Percentiles rank a stretch among this genome's conserved stretches.
Conservation (phyloP, 768 basidiomycete genomes). For the Pisolithus orientalis region DNA sequence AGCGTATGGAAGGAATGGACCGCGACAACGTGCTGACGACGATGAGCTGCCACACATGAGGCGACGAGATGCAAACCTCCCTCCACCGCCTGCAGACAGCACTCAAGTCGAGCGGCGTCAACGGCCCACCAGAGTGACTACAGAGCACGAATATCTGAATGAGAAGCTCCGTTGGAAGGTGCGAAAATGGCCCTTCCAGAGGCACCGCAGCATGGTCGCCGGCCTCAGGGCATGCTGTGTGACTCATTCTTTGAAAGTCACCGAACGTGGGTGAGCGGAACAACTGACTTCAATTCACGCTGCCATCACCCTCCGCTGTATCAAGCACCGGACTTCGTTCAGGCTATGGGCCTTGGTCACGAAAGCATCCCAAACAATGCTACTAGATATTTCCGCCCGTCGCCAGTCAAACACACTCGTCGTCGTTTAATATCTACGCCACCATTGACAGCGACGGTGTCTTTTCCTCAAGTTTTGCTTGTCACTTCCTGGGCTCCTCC, state of each 20-base stretch:
- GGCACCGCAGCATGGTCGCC: background rate
- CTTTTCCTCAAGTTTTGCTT: no score
- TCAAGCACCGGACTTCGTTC: no score
- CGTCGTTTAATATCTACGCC: no score
- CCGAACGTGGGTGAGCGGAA: no score
- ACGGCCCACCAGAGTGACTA: slow-evolving; percentile 36
- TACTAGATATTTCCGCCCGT: no score
- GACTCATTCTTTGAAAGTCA: background rate
- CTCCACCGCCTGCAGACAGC: slow-evolving; percentile 58
- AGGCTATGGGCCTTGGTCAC: no score
- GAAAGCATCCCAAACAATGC: no score
- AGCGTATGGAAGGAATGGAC: slow-evolving; percentile 32
- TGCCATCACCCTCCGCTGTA: no score
- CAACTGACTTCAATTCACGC: no score
- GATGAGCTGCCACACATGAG: slow-evolving; percentile 57
- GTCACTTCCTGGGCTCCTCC: no score
- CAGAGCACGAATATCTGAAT: slow-evolving; percentile 50
- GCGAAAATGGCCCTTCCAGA: slow-evolving; percentile 10
- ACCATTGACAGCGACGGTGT: no score
- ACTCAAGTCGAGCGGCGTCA: slow-evolving; percentile 44
- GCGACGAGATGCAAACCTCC: slow-evolving; percentile 45
- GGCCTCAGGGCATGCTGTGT: background rate
- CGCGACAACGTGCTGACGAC: slow-evolving; percentile 39
- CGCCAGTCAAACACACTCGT: no score
- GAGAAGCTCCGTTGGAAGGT: slow-evolving; percentile 56